Conservation (phyloP, 108 stramenopile species). For the Cyclotella baltica region DNA sequence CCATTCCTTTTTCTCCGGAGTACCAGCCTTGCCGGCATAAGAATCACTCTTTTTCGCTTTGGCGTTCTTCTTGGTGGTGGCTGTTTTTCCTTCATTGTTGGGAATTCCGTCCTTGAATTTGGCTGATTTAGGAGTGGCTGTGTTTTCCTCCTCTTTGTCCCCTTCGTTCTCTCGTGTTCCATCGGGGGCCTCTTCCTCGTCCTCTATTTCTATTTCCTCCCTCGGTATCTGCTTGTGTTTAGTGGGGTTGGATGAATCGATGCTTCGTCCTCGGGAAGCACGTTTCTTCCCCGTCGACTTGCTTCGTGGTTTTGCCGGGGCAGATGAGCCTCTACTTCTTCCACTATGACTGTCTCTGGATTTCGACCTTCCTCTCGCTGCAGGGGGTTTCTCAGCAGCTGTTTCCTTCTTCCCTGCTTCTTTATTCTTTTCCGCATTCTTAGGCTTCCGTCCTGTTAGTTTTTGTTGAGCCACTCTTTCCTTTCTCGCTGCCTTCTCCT, state of each 20-base stretch:
- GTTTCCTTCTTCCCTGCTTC: no score
- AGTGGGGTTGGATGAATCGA: neutral
- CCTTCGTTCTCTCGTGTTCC: neutral
- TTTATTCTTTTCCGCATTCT: no score
- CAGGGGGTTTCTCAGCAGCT: no score
- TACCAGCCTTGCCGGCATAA: neutral
- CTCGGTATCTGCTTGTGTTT: neutral
- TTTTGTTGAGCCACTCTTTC: no score
- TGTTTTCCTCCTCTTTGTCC: no score
- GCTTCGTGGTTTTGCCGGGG: no score
- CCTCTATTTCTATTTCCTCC: neutral
- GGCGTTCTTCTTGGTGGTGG: constrained; percentile 4
- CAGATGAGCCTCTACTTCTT: no score
- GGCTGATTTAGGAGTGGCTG: constrained; percentile 4
- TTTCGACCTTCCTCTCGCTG: no score
- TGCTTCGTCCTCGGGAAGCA: neutral
- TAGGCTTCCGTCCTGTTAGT: no score
- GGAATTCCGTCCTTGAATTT: constrained; percentile 6
- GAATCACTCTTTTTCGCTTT: neutral
- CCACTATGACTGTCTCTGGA: no score
- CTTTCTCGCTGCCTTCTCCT: no score
- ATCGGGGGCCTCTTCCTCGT: neutral
- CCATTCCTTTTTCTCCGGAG: neutral
- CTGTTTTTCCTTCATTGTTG: constrained; percentile 10
- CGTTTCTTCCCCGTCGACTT: no score